Base-by-base conservation (phyloP, 2,329 filamentous ascomycete genomes). In the Talaromyces piceae region DNA sequence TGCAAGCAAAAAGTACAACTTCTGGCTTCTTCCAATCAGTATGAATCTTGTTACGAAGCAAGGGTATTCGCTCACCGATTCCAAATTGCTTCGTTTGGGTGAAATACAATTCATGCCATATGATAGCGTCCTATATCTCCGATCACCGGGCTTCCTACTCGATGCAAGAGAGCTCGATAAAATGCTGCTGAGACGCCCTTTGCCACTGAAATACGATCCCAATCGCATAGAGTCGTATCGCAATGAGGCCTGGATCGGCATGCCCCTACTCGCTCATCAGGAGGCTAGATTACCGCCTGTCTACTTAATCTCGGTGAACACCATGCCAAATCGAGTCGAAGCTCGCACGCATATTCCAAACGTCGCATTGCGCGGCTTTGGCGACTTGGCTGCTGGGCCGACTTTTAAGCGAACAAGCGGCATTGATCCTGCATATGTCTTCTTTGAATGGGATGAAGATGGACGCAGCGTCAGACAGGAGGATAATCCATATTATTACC, bases 71-170 rank as follows among this genome's bases (percentile, higher is more conserved):
- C 49, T 59, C 5, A 69, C 67, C 16, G 63, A 70, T 41, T 66
- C 65, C 13, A 69, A 67, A 27, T 56, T 70, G 4, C 61, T 70
- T 16, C 67, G 68, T 13, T 54, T 69, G 16, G 61, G 65, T 20
- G 63, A 69, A 50, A 63, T 69, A 39, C 67, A 70, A 45, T 68
- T 73, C 52, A 64, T 67, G 62, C 65, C 66, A 30, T 74, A 74
- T 54, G 69, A 73, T 45, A 67, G 70, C 33, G 67, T 73, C 0
- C 55, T 74, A 1, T 74, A 72, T 55, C 57, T 74, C 3, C 68
- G 67, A 31, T 66, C 67, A 1, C 72, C 72, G 0, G 72, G 72
- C 0, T 51, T 74, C 39, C 54, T 71, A 1, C 56, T 72, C 25
- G 65, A 74, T 44, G 65, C 61, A 1, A 58, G 59, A 5, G 67